Evolutionary conservation across 225 moss, liverwort and hornwort species (phyloP).

Genomic region (Antitrichia curtipendula): DNA sequence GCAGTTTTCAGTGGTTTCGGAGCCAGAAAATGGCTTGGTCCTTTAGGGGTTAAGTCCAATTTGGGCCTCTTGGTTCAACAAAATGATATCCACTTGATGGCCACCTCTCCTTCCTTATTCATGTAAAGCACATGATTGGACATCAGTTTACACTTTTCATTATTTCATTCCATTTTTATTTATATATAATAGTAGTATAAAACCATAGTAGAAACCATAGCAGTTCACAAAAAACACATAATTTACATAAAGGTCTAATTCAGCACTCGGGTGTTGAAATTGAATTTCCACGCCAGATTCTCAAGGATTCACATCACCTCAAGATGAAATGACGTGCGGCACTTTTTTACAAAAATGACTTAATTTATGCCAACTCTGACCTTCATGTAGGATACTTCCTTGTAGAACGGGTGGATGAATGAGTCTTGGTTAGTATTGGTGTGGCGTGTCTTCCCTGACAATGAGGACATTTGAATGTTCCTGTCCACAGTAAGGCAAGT

Average conservation of each 20-base stretch:
- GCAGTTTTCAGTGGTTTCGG: no score
- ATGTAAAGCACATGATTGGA: not conserved
- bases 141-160: not conserved
- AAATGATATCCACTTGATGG: not conserved
- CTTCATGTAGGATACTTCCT: rapidly evolving
- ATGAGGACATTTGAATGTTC: not conserved
- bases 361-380: no score
- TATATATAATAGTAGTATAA: not conserved
- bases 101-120: not conserved
- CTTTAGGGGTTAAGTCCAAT: not conserved
- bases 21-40: no score
- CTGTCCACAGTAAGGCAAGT: not conserved
- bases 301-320: no score
- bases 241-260: rapidly evolving
- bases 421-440: not conserved
- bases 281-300: no score
- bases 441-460: no score
- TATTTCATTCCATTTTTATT: not conserved
- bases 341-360: no score
- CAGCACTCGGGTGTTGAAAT: no score
- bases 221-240: rapidly evolving
- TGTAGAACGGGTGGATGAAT: not conserved
- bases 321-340: no score
- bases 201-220: not conserved
- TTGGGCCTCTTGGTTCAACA: not conserved